Evolutionary conservation across 2,329 filamentous ascomycete genomes (phyloP), one percentile per base, ranked within the genome.

Genomic region (Paraconiothyrium brasiliense): DNA sequence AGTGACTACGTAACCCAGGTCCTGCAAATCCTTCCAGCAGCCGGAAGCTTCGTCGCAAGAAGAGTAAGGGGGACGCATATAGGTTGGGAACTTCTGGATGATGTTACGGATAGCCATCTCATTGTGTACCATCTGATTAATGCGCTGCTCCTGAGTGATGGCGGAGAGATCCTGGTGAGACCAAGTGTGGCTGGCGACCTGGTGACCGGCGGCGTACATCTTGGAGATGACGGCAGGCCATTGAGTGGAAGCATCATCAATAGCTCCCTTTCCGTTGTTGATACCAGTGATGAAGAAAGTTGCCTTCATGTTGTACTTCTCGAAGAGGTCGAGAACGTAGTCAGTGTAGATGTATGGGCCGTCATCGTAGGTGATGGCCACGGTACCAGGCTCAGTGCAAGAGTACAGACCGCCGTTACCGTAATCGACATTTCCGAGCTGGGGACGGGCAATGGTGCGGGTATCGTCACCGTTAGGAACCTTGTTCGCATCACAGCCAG

Each of bases 301-400:
- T 0, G 87, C 89, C 63, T 86, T 88, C n/a, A 86, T 87, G 24
- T 83, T 78, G 66, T 87, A 87, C 24, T 79, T 79, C 54, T 83
- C 81, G 35, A 91, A 82, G 56, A 87, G 81, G 67, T 89, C 84
- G 8, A 91, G 82, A 7, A 91, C 81, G 59, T 86, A 82, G 34
- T 79, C 78, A 0, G 89, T 91, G 74, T 89, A 90, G 34, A 83
- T 78, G 65, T 86, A 77, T 30, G 89, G 89, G 0, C 89, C 89
- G 71, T 91, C 89, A 68, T 91, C 89, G 65, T 86, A 91, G 0
- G 88, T 91, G 57, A 91, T 78, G 14, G 89, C 89, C 65, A 91
- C 84, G 4, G 86, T 86, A 56, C 87, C 86, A 2, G 83, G 80
- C 16, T 68, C 69, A 41, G 74, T 74, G 68, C 86, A 88, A 59